These are phyloP conservation scores for Leishmania tarentolae DNA, from an alignment of 208 protist species.

Conservation along the genomic window DNA sequence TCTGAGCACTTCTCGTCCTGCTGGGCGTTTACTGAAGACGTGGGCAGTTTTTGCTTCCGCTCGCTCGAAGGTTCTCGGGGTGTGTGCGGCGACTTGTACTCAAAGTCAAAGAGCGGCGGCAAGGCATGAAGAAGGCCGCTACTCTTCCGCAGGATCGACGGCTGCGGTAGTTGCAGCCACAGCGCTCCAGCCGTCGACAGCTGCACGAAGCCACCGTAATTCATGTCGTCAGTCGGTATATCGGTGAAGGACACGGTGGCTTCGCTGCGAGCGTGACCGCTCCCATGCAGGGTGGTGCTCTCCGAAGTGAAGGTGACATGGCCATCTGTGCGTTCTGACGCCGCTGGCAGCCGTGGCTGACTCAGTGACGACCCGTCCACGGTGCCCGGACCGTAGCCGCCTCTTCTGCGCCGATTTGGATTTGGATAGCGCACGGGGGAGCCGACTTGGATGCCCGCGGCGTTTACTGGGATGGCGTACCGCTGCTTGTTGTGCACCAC, in stretches of 20 bases:
- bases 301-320: background rate
- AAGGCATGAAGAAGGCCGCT: slow-evolving; percentile 17
- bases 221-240: background rate
- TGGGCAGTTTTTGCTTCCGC: background rate
- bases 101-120: slow-evolving; percentile 23
- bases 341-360: background rate
- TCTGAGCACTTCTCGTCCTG: background rate
- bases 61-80: background rate
- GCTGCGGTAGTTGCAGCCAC: background rate
- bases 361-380: background rate
- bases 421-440: slow-evolving; percentile 7
- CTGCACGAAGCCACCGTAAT: background rate
- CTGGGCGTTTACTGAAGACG: background rate
- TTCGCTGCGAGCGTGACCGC: background rate
- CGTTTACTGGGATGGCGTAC: slow-evolving; percentile 16
- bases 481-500: slow-evolving; percentile 16
- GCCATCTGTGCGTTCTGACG: background rate
- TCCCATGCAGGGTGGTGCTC: background rate
- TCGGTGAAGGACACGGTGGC: slow-evolving; percentile 14
- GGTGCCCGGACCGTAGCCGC: slow-evolving; percentile 22
- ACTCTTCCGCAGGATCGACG: slow-evolving; percentile 25
- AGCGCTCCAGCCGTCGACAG: background rate
- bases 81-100: slow-evolving; percentile 18
- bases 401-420: slow-evolving; percentile 7
- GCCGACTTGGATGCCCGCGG: slow-evolving; percentile 10